Evolutionary conservation across 306 rosid species (phyloP).

Genomic region (Mimosa bimucronata): DNA sequence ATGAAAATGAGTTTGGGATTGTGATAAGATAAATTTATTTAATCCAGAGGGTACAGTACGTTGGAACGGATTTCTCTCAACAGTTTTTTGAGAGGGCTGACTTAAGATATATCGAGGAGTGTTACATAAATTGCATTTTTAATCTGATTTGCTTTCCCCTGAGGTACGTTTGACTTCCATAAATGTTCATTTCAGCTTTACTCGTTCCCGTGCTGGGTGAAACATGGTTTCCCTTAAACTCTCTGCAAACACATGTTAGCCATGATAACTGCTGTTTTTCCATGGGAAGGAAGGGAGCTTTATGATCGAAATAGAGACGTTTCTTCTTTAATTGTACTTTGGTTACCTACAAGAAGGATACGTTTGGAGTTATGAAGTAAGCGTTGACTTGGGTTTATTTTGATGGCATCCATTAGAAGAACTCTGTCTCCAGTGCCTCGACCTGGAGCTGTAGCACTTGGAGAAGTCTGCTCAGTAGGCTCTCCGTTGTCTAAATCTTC

Average conservation of each 20-base stretch:
- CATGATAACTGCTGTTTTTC: constrained; percentile 26
- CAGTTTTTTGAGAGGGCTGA: background rate
- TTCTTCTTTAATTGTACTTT: constrained; percentile 16
- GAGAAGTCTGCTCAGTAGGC: constrained; percentile 65
- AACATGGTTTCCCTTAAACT: constrained; percentile 31
- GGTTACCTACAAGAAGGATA: constrained; percentile 1
- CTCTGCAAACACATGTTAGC: constrained; percentile 12
- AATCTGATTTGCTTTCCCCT: constrained; percentile 20
- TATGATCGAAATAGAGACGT: constrained; percentile 24
- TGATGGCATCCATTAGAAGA: constrained; percentile 87
- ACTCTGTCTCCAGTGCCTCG: constrained; percentile 78
- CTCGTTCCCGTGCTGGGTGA: constrained; percentile 25
- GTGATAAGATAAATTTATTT: background rate
- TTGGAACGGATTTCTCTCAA: background rate
- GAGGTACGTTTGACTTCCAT: constrained; percentile 28
- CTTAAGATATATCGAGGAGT: constrained; percentile 5
- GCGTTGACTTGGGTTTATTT: constrained; percentile 33
- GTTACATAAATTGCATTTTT: constrained; percentile 24
- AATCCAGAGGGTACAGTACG: constrained; percentile 9
- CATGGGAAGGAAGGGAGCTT: constrained; percentile 31
- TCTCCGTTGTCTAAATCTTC: constrained; percentile 85
- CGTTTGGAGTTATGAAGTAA: constrained; percentile 23
- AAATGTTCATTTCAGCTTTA: constrained; percentile 37
- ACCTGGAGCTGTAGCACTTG: constrained; percentile 56
- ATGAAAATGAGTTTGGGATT: constrained; percentile 28